Base-by-base conservation (phyloP, 768 basidiomycete species). In the Mycena belliarum region DNA sequence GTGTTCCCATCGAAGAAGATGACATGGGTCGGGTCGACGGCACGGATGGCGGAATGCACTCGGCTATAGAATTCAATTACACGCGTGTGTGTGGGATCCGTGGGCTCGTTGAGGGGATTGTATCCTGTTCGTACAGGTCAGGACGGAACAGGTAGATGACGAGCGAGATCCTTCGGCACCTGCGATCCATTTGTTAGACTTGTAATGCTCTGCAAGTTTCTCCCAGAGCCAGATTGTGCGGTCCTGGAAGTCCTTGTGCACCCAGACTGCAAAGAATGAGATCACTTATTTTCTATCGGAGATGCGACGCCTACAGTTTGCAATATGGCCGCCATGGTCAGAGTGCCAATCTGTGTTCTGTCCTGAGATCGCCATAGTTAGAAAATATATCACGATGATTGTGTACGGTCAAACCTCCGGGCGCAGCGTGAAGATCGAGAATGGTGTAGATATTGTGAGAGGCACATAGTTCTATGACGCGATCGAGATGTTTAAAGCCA, bases 211-310 rank as follows among this genome's bases (percentile, higher is more conserved):
- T 1, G 91, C 88, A 32, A 93, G 77, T 65, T 89, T 75, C 35
- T 79, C 79, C 91, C 92, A 93, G 38, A 94, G 81, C 84, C 86
- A 86, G 50, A 91, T 70, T 11, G 80, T 72, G 2, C 91, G 84
- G 70, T 93, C 88, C 69, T 92, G 91, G 78, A 91, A 89, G 69
- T 93, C 90, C 63, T 85, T 91, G 78, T 93, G 88, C 48, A 81
- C 81, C 88, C 89, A 93, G 77, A 92, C 84, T 82, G 14, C 3
- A 33, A 37, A 49, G 6, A 16, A 20, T 24, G 11, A 57, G 25
- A 33, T 47, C 18, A 10, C 1, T 33, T 20, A 49, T 3, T 29
- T 14, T 41, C 16, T 24, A 28, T 35, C 4, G 18, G 2, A 35
- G 20, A 14, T 44, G 40, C 23, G 26, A 14, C 5, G 33, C 76